Evolutionary conservation across 75 land plant species (phyloP).

Genomic region (Pinus albicaulis): DNA sequence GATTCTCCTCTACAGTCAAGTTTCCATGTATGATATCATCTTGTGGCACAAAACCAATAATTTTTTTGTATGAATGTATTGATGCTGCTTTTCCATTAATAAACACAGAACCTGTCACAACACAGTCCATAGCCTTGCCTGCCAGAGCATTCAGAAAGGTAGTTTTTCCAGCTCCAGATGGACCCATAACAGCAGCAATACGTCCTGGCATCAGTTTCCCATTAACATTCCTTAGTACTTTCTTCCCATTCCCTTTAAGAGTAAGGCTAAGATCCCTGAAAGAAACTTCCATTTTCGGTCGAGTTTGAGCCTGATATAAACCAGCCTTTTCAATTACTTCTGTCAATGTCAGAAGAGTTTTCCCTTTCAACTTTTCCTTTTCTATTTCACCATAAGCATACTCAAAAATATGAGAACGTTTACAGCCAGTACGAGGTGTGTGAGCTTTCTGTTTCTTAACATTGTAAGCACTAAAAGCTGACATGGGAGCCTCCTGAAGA

Average conservation of each 20-base stretch:
- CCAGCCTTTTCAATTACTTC: slow-evolving; percentile 55
- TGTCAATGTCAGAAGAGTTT: slow-evolving; percentile 41
- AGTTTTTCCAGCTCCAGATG: slow-evolving; percentile 98
- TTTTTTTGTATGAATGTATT: slow-evolving; percentile 78
- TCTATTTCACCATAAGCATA: slow-evolving; percentile 95
- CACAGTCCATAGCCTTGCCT: slow-evolving; percentile 72
- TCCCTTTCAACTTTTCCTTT: slow-evolving; percentile 71
- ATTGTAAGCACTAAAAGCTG: slow-evolving; percentile 42
- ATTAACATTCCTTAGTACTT: slow-evolving; percentile 71
- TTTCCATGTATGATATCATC: slow-evolving; percentile 98
- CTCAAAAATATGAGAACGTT: slow-evolving; percentile 63
- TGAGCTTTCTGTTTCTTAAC: slow-evolving; percentile 39
- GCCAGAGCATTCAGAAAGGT: slow-evolving; percentile 90
- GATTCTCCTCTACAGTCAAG: slow-evolving; percentile 95
- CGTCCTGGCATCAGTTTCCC: slow-evolving; percentile 90
- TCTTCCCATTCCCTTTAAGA: slow-evolving; percentile 77
- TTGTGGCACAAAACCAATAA: slow-evolving; percentile 97
- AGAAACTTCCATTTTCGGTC: slow-evolving; percentile 68
- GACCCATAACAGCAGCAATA: slow-evolving; percentile 95
- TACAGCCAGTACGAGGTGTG: slow-evolving; percentile 29
- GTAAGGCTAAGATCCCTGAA: slow-evolving; percentile 80
- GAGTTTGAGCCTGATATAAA: slow-evolving; percentile 27
- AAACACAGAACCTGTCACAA: slow-evolving; percentile 56
- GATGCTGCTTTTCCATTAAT: slow-evolving; percentile 82
- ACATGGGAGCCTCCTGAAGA: slow-evolving; percentile 30